phyloP scores from a whole-genome alignment of 169 alveolate species.

The Plasmodium chabaudi region DNA sequence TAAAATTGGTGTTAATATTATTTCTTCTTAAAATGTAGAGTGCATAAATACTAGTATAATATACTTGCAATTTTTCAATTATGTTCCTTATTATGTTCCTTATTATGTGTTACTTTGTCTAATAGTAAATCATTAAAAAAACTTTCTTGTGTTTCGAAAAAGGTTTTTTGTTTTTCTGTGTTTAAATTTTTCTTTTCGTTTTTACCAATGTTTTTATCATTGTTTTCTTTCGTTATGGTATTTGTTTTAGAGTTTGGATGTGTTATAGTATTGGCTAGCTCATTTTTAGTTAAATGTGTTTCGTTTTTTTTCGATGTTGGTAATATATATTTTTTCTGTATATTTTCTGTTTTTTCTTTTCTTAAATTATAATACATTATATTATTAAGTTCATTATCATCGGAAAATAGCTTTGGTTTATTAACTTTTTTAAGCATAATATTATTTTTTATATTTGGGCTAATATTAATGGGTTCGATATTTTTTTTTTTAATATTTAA shows the following conservation, averaged over 20 bases:
- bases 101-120: not conserved
- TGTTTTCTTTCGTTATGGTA: not conserved
- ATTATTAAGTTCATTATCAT: not conserved
- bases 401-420: slow-evolving; percentile 3
- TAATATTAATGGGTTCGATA: not conserved
- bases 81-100: no score
- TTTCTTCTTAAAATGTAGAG: no score
- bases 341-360: slow-evolving; percentile 20
- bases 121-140: slow-evolving; percentile 21
- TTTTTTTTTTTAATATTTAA: slow-evolving; percentile 1
- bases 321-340: slow-evolving; percentile 12
- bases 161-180: slow-evolving; percentile 15
- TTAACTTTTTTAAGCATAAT: slow-evolving; percentile 19
- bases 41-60: no score
- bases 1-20: no score
- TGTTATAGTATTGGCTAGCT: not conserved
- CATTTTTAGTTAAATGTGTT: not conserved
- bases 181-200: slow-evolving; percentile 3
- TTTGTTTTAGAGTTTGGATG: not conserved
- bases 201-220: slow-evolving; percentile 7
- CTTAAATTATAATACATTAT: not conserved
- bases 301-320: slow-evolving; percentile 4
- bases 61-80: no score
- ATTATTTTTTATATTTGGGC: slow-evolving; percentile 9
- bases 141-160: slow-evolving; percentile 12